Conservation (phyloP, 805 yeast species). For the Myxozyma neotropica region DNA sequence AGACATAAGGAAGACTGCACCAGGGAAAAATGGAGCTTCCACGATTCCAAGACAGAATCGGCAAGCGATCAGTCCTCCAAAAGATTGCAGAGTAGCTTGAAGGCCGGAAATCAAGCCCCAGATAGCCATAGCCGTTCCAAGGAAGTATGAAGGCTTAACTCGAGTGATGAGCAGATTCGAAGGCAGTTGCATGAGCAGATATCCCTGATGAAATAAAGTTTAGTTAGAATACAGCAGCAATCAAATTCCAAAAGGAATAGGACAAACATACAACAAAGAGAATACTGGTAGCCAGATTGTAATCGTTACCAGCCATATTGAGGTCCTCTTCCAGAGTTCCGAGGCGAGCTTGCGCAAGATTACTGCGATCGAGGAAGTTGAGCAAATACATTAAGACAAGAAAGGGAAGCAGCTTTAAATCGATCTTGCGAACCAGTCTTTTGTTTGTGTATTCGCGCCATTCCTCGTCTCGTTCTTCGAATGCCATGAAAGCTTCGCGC, state of each 20-base stretch:
- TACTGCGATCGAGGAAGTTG: constrained; percentile 50
- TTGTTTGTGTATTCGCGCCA: background rate
- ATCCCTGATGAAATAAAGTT: constrained; percentile 41
- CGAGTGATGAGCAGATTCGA: constrained; percentile 34
- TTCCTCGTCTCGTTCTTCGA: background rate
- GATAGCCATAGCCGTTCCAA: constrained; percentile 46
- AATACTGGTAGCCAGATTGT: constrained; percentile 49
- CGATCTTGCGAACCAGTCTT: constrained; percentile 22
- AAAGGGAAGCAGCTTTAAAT: constrained; percentile 35
- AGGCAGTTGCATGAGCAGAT: constrained; percentile 33
- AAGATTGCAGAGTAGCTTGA: constrained; percentile 40
- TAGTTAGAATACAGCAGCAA: constrained; percentile 39
- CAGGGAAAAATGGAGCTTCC: constrained; percentile 48
- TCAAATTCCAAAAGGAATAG: background rate
- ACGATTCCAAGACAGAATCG: constrained; percentile 45
- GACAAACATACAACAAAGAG: constrained; percentile 49
- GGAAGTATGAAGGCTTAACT: constrained; percentile 43
- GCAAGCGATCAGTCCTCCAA: constrained; percentile 46
- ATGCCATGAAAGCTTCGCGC: background rate
- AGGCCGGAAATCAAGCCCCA: constrained; percentile 44
- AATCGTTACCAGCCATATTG: constrained; percentile 46
- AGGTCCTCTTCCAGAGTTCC: constrained; percentile 49
- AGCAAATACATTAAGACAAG: constrained; percentile 36
- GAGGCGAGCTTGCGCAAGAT: constrained; percentile 52
- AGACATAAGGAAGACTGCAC: constrained; percentile 43